These are phyloP conservation scores for Stagonosporopsis tanaceti DNA, from an alignment of 2,329 filamentous ascomycete genomes.

Conservation along the genomic window DNA sequence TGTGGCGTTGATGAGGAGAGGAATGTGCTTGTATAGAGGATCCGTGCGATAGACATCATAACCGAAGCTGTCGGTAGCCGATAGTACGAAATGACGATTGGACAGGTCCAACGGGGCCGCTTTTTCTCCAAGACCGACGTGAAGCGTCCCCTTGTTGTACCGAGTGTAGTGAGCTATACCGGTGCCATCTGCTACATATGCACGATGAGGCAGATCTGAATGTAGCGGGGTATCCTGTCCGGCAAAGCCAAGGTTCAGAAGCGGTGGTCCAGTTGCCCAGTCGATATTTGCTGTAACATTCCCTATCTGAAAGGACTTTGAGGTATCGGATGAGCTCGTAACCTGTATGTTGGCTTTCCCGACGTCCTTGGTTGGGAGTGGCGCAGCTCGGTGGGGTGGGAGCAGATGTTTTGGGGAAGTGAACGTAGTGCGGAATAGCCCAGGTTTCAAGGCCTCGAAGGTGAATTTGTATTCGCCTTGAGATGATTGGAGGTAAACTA, in stretches of 20 bases:
- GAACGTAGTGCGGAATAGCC: slow-evolving; percentile 74
- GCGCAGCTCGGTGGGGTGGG: slow-evolving; percentile 70
- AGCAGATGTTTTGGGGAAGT: slow-evolving; percentile 67
- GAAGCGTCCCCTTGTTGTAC: slow-evolving; percentile 69
- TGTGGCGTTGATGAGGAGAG: slow-evolving; percentile 73
- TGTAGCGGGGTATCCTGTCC: slow-evolving; percentile 64
- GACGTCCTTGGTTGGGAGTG: slow-evolving; percentile 53
- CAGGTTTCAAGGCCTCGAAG: slow-evolving; percentile 68
- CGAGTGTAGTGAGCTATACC: slow-evolving; percentile 71
- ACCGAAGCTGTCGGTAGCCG: slow-evolving; percentile 75
- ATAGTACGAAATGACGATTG: slow-evolving; percentile 70
- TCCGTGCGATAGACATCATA: slow-evolving; percentile 76
- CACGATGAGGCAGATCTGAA: slow-evolving; percentile 69
- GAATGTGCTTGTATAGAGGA: slow-evolving; percentile 79
- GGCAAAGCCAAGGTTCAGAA: slow-evolving; percentile 62
- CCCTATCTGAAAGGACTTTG: slow-evolving; percentile 57
- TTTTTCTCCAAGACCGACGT: slow-evolving; percentile 77
- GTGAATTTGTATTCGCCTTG: slow-evolving; percentile 62
- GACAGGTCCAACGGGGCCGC: slow-evolving; percentile 76
- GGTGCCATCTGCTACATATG: slow-evolving; percentile 68
- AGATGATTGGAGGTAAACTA: slow-evolving; percentile 56
- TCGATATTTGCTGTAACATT: slow-evolving; percentile 64
- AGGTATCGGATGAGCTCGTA: slow-evolving; percentile 36
- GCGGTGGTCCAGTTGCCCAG: slow-evolving; percentile 65
- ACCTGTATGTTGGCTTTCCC: slow-evolving; percentile 33